These are phyloP conservation scores for Boletus pseudo-olivaceus DNA, from an alignment of 768 basidiomycete species.

Conservation along the genomic window DNA sequence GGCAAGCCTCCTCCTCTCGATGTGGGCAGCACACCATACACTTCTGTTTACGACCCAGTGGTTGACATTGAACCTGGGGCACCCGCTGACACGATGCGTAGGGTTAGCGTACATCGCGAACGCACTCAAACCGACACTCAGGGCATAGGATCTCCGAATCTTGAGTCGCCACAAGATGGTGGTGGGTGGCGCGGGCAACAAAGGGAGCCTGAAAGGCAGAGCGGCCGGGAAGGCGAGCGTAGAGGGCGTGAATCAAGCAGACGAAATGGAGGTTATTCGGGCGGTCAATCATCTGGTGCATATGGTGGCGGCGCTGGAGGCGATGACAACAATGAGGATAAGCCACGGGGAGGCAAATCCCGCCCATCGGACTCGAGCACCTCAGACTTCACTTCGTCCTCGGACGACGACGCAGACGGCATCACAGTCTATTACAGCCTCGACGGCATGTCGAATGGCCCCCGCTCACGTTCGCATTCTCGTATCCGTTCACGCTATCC, in stretches of 20 bases:
- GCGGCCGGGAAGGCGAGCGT: conserved; percentile 8
- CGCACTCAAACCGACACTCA: neutral
- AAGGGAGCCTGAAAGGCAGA: conserved; percentile 12
- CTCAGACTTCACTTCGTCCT: conserved; percentile 35
- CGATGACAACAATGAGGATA: conserved; percentile 36
- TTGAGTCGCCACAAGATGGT: conserved; percentile 12
- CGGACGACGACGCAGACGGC: conserved; percentile 45
- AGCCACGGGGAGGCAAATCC: conserved; percentile 27
- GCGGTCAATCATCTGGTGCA: conserved; percentile 18
- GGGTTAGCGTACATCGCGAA: neutral
- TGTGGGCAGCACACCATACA: conserved; percentile 14
- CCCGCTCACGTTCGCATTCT: conserved; percentile 21
- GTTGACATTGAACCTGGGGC: conserved; percentile 41
- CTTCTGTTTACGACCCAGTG: conserved; percentile 20
- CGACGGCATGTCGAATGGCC: conserved; percentile 33
- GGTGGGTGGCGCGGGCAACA: conserved; percentile 21
- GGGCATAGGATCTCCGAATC: neutral
- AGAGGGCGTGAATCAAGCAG: conserved; percentile 8
- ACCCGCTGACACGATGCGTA: conserved; percentile 36
- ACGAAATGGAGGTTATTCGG: conserved; percentile 16
- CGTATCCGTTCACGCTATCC: conserved; percentile 20
- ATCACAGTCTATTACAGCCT: conserved; percentile 43
- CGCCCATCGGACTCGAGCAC: conserved; percentile 33
- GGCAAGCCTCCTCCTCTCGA: conserved; percentile 11
- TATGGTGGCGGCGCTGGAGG: conserved; percentile 36